A percentile compares a stretch with the other conserved stretches of the same genome.
Conservation (phyloP, 2,329 filamentous ascomycete species). For the Fusarium musae region DNA sequence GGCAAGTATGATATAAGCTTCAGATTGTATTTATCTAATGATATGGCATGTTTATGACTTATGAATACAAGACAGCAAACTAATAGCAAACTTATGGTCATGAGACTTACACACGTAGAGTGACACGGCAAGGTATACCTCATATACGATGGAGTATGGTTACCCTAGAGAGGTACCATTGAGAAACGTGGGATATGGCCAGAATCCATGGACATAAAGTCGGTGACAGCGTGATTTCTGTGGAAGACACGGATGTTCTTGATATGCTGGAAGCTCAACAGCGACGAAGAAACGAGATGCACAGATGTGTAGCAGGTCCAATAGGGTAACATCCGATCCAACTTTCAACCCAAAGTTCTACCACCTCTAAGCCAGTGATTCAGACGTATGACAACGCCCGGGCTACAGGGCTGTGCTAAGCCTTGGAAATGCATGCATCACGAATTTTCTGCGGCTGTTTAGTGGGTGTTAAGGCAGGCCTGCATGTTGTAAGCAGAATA, state of each 20-base stretch:
- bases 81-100: background rate
- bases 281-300: background rate
- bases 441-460: background rate
- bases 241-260: background rate
- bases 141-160: background rate
- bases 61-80: background rate
- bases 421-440: slow-evolving; percentile 6
- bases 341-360: background rate
- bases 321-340: background rate
- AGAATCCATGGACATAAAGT: background rate
- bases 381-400: background rate
- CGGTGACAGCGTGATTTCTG: background rate
- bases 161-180: background rate
- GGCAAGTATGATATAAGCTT: background rate
- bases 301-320: background rate
- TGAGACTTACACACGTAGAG: background rate
- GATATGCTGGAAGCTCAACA: background rate
- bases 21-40: background rate
- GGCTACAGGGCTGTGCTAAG: background rate
- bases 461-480: background rate
- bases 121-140: background rate
- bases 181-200: background rate
- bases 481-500: background rate
- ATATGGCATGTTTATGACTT: background rate
- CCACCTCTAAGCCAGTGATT: background rate